phyloP scores from a whole-genome alignment of 305 asterid species.

The Coffea humblotiana region DNA sequence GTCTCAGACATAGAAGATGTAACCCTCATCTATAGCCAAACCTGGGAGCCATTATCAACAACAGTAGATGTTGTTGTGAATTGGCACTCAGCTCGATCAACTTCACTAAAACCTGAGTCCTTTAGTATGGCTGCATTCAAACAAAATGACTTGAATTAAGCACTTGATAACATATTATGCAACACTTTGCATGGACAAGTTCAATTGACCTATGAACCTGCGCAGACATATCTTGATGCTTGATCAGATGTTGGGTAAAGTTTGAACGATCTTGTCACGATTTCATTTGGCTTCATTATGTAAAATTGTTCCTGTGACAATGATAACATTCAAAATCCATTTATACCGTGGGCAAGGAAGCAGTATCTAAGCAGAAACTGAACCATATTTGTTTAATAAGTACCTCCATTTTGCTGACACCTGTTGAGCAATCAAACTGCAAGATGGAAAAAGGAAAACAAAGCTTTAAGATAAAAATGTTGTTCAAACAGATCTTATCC shows the following conservation, averaged over 20 bases:
- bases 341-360: not conserved
- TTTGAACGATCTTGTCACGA: conserved; percentile 69
- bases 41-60: conserved; percentile 95
- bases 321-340: not conserved
- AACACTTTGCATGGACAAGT: conserved; percentile 1
- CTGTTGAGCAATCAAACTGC: conserved; percentile 94
- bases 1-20: not conserved
- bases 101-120: conserved; percentile 85
- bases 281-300: conserved; percentile 91
- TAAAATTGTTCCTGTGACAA: conserved; percentile 77
- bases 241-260: conserved; percentile 87
- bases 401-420: conserved; percentile 99
- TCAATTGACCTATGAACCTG: conserved; percentile 47
- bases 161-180: not conserved
- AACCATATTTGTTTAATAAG: conserved; percentile 5
- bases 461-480: not conserved
- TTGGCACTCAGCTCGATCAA: conserved; percentile 93
- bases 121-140: conserved; percentile 79
- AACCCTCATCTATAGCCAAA: conserved; percentile 28
- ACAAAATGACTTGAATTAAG: conserved; percentile 11
- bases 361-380: not conserved
- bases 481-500: not conserved
- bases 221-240: conserved; percentile 83
- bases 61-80: conserved; percentile 89
- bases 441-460: conserved; percentile 22